A percentile compares a stretch with the other conserved stretches of the same genome.
Conservation (phyloP, 192 early-diverging fungal species). For the Backusella macrospora region DNA sequence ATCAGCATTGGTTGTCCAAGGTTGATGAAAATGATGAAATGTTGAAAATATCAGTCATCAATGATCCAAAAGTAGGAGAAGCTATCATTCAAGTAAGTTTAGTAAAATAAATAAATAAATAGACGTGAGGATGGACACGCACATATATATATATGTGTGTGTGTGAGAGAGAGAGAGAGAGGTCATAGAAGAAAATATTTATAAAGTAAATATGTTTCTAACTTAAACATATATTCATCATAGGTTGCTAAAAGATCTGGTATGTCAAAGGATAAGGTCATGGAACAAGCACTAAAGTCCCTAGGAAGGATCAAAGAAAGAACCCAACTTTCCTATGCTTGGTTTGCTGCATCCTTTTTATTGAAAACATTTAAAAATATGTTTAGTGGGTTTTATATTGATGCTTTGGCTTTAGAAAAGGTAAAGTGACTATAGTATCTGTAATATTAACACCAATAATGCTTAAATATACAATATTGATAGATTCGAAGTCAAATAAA, state of each 20-base stretch:
- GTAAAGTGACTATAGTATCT: not conserved
- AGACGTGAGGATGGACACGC: not conserved
- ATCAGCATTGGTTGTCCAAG: slow-evolving; percentile 9
- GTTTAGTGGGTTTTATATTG: slow-evolving; percentile 23
- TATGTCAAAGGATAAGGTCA: slow-evolving; percentile 9
- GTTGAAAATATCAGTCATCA: slow-evolving; percentile 8
- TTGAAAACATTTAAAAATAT: slow-evolving; percentile 14
- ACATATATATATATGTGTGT: not conserved
- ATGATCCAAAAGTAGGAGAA: slow-evolving; percentile 19
- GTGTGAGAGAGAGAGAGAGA: not conserved
- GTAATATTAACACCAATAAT: not conserved
- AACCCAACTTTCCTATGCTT: slow-evolving; percentile 25
- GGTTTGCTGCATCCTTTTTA: slow-evolving; percentile 28
- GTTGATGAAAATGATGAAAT: slow-evolving; percentile 15
- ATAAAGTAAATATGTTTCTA: not conserved
- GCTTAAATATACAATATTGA: no score
- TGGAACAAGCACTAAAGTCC: slow-evolving; percentile 13
- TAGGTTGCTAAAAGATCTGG: slow-evolving; percentile 24
- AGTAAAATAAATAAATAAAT: not conserved
- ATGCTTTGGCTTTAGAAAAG: slow-evolving; percentile 1
- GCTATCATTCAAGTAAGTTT: slow-evolving; percentile 10
- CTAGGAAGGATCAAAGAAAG: slow-evolving; percentile 17
- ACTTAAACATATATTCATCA: no score
- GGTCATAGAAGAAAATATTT: not conserved
- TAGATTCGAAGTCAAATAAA: slow-evolving; percentile 18